These are phyloP conservation scores for Monilinia fructigena DNA, from an alignment of 2,329 filamentous ascomycete genomes.

Conservation along the genomic window DNA sequence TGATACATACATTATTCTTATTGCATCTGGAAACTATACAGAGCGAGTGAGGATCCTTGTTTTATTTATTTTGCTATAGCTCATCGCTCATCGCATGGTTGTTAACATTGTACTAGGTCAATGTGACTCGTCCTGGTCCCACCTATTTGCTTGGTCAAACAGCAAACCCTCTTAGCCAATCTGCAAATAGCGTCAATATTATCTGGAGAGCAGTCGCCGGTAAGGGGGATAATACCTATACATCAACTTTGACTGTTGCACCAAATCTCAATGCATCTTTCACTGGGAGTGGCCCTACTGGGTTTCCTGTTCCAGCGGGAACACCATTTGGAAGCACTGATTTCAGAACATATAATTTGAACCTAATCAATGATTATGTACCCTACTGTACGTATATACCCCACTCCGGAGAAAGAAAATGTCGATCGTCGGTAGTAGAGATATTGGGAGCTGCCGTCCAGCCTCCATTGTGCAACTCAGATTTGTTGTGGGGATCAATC, in stretches of 20 bases:
- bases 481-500: too few relatives aligned
- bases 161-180: constrained; percentile 29
- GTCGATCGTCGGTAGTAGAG: too few relatives aligned
- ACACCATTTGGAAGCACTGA: constrained; percentile 63
- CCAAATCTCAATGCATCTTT: constrained; percentile 62
- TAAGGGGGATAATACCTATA: constrained; percentile 59
- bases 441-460: not conserved
- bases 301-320: constrained; percentile 56
- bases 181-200: constrained; percentile 52
- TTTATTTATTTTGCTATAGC: not conserved
- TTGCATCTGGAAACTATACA: constrained; percentile 58
- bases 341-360: constrained; percentile 66
- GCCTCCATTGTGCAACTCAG: too few relatives aligned
- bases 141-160: constrained; percentile 60
- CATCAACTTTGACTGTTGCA: constrained; percentile 59
- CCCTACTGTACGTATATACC: constrained; percentile 39
- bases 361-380: constrained; percentile 60
- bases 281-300: constrained; percentile 61
- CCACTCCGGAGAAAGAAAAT: not conserved
- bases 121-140: constrained; percentile 60
- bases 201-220: constrained; percentile 57
- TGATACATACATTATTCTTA: constrained; percentile 53
- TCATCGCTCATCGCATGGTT: not conserved
- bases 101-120: constrained; percentile 50
- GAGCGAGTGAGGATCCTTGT: constrained; percentile 42